A percentile compares a stretch with the other conserved stretches of the same genome.
Conservation (phyloP, 108 stramenopile species). For the Stephanodiscus minutulus region DNA sequence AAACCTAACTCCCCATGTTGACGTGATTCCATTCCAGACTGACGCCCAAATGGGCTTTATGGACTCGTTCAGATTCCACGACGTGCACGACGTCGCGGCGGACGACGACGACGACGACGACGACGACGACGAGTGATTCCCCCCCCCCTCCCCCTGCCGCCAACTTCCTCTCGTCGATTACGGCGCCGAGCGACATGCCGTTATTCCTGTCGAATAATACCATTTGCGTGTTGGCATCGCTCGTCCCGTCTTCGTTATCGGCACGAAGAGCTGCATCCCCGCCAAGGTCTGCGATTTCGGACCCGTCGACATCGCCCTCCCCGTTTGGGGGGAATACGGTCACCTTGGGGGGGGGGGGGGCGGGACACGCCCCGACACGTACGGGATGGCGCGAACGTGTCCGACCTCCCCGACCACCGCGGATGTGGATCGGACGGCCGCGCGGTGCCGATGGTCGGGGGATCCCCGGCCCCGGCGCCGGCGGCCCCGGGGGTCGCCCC, state of each 20-base stretch:
- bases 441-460: too few relatives aligned
- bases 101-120: too few relatives aligned
- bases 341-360: conserved; percentile 54
- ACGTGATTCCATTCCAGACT: conserved; percentile 67
- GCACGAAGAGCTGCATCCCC: conserved; percentile 60
- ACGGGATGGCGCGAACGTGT: conserved; percentile 76
- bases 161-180: conserved; percentile 24
- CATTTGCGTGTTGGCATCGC: conserved; percentile 46
- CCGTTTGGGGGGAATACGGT: conserved; percentile 56
- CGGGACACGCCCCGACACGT: conserved; percentile 73
- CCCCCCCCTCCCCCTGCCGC: too few relatives aligned
- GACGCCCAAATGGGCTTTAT: conserved; percentile 65
- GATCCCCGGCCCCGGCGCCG: too few relatives aligned
- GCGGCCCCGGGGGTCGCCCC: too few relatives aligned
- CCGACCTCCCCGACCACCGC: conserved; percentile 52
- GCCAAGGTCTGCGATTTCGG: conserved; percentile 48
- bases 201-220: conserved; percentile 43
- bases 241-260: conserved; percentile 28
- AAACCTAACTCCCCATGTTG: conserved; percentile 77
- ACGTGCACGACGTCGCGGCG: too few relatives aligned
- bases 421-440: too few relatives aligned
- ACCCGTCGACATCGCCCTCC: conserved; percentile 26
- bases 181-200: conserved; percentile 33
- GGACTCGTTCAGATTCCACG: conserved; percentile 28
- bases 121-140: background rate